Base-by-base conservation (phyloP, 495 filamentous ascomycete genomes). In the Rostrohypoxylon terebratum region DNA sequence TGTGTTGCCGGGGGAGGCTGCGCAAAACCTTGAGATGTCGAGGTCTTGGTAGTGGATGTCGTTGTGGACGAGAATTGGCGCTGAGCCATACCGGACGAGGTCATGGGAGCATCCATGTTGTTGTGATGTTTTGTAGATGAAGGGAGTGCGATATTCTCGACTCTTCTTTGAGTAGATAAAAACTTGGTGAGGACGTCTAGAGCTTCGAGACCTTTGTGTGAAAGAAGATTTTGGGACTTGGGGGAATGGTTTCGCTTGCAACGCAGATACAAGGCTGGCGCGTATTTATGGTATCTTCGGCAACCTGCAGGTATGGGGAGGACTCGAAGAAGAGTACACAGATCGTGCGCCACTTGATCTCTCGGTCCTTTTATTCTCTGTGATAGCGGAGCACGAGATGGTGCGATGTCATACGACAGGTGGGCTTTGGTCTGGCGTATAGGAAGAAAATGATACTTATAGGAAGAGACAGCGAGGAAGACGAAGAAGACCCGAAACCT, bases 71-170 rank as follows among this genome's bases (percentile, higher is more conserved):
- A 64, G 59, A 71, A 62, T 13, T 71, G 63, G 62, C 69, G 77
- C 18, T 77, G 74, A 3, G 79, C 77, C 55, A 72, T 69, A 33
- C 47, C 51, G 50, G 77, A 61, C 14, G 72, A 75, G 20, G 72
- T 70, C 73, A 77, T 75, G 9, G 78, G 76, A 21, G 82, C 71
- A 76, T 83, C 75, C 82, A 83, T 85, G 36, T 68, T 55, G 50
- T 36, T 48, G 31, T 66, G 55, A 34, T 36, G 51, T 20, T 34
- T 10, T 2, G 31, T 55, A 34, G 31, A 20, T 28, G 51, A 31
- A 36, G n/a, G n/a, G 9, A n/a, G 31, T 31, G 34, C 13, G n/a
- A 59, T 44, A 20, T 58, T 42, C 6, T 40, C 18, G 8, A 36
- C 31, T 50, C 53, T 25, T 63, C 20, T 21, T 42, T 3, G 14